Base-by-base conservation (phyloP, 2,329 filamentous ascomycete species). In the Aspergillus pseudoviridinutans region DNA sequence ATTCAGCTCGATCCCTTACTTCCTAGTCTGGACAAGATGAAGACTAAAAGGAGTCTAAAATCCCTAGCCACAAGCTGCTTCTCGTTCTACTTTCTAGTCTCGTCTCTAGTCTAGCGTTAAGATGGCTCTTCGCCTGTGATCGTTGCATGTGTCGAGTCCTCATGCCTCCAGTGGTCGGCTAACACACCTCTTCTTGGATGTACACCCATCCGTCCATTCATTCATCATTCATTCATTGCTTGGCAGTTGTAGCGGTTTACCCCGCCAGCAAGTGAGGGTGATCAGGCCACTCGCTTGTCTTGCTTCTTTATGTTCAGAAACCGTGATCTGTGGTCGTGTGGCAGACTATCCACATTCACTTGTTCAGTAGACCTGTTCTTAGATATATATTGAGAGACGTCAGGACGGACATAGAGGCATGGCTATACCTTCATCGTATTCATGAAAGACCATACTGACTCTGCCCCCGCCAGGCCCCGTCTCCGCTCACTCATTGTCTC, bases 121-220 rank as follows among this genome's bases (percentile, higher is more conserved):
- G 24, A 25, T 25, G 24, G 24, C 24, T 25, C 24, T 17, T 32
- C 44, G 28, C 58, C 58, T 54, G 57, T 60, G 56, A 61, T 51
- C 51, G 35, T 50, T 50, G 52, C 62, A 63, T 64, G 61, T 60
- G 61, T 55, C 55, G 29, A 35, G 32, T 55, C 44, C 49, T 49
- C 54, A 55, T 56, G 44, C 57, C n/a, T 46, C 42, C 12, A 46
- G 3, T 46, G 42, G 42, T 46, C 42, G 4, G 6, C 42, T 20
- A 10, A 24, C 42, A 44, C n/a, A 3, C 20, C 20, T 4, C 8
- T 24, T 22, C 10, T 20, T 24, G 42, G 22, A 22, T 46, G 22
- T 9, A 3, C 22, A 24, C 5, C 41, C 22, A 24, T 20, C 42
- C n/a, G 20, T 46, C 42, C 22, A 6, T 10, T 24, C 22, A 24